These are phyloP conservation scores for Chaetomium cochliodes DNA, from an alignment of 495 filamentous ascomycete species.

Conservation along the genomic window DNA sequence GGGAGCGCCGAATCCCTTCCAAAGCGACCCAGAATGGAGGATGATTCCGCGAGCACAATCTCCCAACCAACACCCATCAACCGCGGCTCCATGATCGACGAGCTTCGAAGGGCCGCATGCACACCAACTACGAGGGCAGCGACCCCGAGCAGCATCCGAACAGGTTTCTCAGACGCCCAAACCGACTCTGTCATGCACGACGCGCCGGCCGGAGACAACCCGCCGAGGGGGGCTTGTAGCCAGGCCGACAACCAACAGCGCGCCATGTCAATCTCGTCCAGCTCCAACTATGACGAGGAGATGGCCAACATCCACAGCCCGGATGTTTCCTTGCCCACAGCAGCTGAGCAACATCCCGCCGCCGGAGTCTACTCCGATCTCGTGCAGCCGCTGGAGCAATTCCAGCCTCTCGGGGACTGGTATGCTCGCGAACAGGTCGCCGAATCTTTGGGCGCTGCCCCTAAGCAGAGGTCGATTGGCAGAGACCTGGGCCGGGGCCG, in stretches of 20 bases:
- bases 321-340: neutral
- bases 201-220: neutral
- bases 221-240: neutral
- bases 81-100: slow-evolving; percentile 14
- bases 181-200: neutral
- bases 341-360: neutral
- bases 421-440: neutral
- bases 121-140: neutral
- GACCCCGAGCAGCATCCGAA: slow-evolving; percentile 7
- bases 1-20: neutral
- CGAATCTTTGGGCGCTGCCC: neutral
- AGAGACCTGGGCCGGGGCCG: neutral
- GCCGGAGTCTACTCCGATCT: neutral
- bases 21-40: neutral
- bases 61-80: slow-evolving; percentile 8
- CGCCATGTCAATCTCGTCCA: slow-evolving; percentile 2
- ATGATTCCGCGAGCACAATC: neutral
- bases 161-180: neutral
- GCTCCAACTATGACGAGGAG: neutral
- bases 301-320: neutral
- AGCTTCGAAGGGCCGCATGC: slow-evolving; percentile 1
- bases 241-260: neutral
- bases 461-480: neutral
- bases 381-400: slow-evolving; percentile 7
- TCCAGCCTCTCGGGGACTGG: slow-evolving; percentile 14